These are phyloP conservation scores for Termitomyces sp. DNA, from an alignment of 768 basidiomycete species.

Conservation along the genomic window DNA sequence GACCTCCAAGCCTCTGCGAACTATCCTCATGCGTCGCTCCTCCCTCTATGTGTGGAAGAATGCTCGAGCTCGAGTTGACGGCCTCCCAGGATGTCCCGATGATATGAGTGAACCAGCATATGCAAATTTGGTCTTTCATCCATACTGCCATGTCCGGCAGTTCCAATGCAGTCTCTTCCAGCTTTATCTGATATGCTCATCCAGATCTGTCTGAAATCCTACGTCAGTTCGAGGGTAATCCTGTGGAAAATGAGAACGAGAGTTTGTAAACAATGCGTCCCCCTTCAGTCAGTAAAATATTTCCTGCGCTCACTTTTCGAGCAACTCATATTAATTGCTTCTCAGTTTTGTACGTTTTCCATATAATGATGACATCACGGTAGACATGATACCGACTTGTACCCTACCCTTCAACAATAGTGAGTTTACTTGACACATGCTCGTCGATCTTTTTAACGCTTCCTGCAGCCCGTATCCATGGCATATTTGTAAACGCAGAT, in stretches of 20 bases:
- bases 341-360: background rate
- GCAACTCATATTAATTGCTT: background rate
- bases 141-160: slow-evolving; percentile 17
- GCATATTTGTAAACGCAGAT: background rate
- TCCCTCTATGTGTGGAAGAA: slow-evolving; percentile 20
- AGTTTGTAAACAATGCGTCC: slow-evolving; percentile 15
- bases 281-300: slow-evolving; percentile 8
- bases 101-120: slow-evolving; percentile 25
- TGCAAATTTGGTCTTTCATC: slow-evolving; percentile 18
- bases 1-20: slow-evolving; percentile 14
- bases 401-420: background rate
- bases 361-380: background rate
- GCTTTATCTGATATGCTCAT: background rate
- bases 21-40: slow-evolving; percentile 13
- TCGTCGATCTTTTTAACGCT: background rate
- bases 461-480: background rate
- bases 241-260: slow-evolving; percentile 14
- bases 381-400: background rate
- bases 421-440: background rate
- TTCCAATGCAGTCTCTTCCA: background rate
- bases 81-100: slow-evolving; percentile 21
- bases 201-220: slow-evolving; percentile 9
- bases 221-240: slow-evolving; percentile 5
- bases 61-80: slow-evolving; percentile 12
- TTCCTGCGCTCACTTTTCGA: no score